These are phyloP conservation scores for Boehmeria nivea DNA, from an alignment of 306 rosid genomes.

Conservation along the genomic window DNA sequence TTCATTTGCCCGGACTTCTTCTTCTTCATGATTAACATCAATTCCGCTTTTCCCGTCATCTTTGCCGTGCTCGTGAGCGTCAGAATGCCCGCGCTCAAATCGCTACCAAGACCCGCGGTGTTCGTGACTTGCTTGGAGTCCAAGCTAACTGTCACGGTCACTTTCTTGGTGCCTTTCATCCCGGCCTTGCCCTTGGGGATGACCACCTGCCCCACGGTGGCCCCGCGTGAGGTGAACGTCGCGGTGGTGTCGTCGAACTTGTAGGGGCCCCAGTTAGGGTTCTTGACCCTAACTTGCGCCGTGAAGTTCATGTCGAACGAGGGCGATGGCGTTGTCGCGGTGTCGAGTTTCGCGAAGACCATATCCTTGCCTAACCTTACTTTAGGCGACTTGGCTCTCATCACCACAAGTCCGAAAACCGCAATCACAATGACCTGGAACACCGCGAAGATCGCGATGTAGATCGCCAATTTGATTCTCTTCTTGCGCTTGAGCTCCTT, in stretches of 20 bases:
- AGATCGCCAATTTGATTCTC: slow-evolving; percentile 20
- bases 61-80: slow-evolving; percentile 16
- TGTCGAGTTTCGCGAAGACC: not conserved
- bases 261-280: slow-evolving; percentile 27
- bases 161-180: slow-evolving; percentile 17
- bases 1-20: slow-evolving; percentile 20
- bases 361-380: slow-evolving; percentile 6
- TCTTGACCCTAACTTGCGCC: slow-evolving; percentile 25
- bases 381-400: slow-evolving; percentile 19
- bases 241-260: slow-evolving; percentile 12
- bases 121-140: slow-evolving; percentile 6
- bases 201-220: slow-evolving; percentile 12
- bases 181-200: slow-evolving; percentile 24
- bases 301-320: slow-evolving; percentile 21
- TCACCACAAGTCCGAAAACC: slow-evolving; percentile 9
- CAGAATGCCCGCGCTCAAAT: slow-evolving; percentile 13
- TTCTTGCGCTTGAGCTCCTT: slow-evolving; percentile 24
- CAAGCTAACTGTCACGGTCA: slow-evolving; percentile 19
- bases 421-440: slow-evolving; percentile 20
- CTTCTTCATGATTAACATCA: slow-evolving; percentile 25
- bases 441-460: slow-evolving; percentile 10
- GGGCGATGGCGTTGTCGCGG: not conserved
- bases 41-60: slow-evolving; percentile 23
- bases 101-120: slow-evolving; percentile 13
- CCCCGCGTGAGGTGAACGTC: slow-evolving; percentile 16